Evolutionary conservation across 2,329 filamentous ascomycete species (phyloP).

Genomic region (Penicillium expansum): DNA sequence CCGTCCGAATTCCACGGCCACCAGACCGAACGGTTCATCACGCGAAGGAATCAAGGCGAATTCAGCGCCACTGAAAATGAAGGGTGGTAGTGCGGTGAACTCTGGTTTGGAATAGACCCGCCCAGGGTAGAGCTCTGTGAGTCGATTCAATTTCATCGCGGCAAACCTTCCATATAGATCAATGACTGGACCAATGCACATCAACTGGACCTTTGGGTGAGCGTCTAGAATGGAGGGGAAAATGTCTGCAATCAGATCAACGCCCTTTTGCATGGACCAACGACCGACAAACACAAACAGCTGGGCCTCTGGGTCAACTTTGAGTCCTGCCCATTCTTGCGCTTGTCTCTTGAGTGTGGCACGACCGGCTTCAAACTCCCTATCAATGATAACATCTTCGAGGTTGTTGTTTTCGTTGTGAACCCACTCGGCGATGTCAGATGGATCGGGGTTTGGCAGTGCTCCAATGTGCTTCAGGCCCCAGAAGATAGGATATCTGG

Average conservation of each 20-base stretch:
- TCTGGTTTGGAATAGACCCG: constrained; percentile 66
- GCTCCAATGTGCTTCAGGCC: constrained; percentile 61
- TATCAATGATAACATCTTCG: constrained; percentile 53
- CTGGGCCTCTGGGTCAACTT: constrained; percentile 61
- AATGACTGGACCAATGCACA: constrained; percentile 64
- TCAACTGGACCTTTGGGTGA: constrained; percentile 59
- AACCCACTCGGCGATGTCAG: constrained; percentile 63
- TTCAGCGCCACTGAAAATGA: constrained; percentile 65
- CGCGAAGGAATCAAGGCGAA: constrained; percentile 69
- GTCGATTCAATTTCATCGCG: constrained; percentile 60
- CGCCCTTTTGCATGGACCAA: constrained; percentile 67
- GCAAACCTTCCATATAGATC: constrained; percentile 68
- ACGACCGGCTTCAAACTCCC: constrained; percentile 54
- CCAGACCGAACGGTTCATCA: constrained; percentile 67
- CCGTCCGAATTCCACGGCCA: constrained; percentile 66
- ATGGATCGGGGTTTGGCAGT: constrained; percentile 64
- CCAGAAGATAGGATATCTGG: constrained; percentile 69
- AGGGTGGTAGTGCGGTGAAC: constrained; percentile 64
- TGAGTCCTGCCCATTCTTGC: constrained; percentile 65
- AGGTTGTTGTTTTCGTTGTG: constrained; percentile 55
- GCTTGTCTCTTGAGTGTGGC: constrained; percentile 58
- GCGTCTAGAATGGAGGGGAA: constrained; percentile 62
- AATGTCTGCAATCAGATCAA: constrained; percentile 68
- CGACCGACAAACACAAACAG: constrained; percentile 67
- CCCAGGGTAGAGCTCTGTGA: constrained; percentile 64